Percentiles rank a stretch among this genome's conserved stretches.
phyloP scores from a whole-genome alignment of 805 yeast species.

The Dipodascus geniculatus region DNA sequence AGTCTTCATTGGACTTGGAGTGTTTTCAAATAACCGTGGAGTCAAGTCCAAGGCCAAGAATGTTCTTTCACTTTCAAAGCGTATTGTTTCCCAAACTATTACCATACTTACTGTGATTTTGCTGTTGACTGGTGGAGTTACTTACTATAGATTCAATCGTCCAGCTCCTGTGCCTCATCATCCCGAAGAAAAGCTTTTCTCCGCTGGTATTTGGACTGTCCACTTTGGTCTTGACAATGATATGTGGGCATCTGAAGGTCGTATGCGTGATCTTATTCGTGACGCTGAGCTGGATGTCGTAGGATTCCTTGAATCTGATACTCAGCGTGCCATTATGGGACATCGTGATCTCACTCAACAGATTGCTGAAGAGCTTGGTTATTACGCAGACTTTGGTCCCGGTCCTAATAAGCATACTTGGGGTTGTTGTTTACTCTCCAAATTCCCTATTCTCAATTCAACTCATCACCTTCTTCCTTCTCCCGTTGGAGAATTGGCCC shows the following conservation, averaged over 20 bases:
- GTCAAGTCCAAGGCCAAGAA: slow-evolving; percentile 10
- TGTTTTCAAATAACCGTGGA: slow-evolving; percentile 23
- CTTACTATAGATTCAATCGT: slow-evolving; percentile 46
- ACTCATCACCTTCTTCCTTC: slow-evolving; percentile 89
- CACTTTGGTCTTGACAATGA: slow-evolving; percentile 96
- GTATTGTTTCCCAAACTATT: slow-evolving; percentile 16
- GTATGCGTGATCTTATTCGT: slow-evolving; percentile 72
- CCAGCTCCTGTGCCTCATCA: slow-evolving; percentile 56
- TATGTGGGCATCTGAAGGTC: slow-evolving; percentile 91
- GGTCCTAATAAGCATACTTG: slow-evolving; percentile 97
- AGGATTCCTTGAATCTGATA: slow-evolving; percentile 86
- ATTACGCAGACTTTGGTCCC: slow-evolving; percentile 96
- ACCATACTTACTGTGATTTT: slow-evolving; percentile 28
- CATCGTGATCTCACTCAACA: slow-evolving; percentile 88
- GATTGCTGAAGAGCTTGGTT: slow-evolving; percentile 82
- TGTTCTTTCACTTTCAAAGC: slow-evolving; percentile 14
- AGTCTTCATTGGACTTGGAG: slow-evolving; percentile 40
- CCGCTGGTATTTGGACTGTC: slow-evolving; percentile 97
- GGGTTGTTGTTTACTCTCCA: slow-evolving; percentile 89
- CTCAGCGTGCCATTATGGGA: slow-evolving; percentile 89
- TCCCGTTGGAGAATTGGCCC: slow-evolving; percentile 96
- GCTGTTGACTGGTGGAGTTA: slow-evolving; percentile 38
- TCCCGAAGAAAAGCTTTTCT: slow-evolving; percentile 56
- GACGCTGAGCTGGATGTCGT: slow-evolving; percentile 87
- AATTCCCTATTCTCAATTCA: slow-evolving; percentile 85